Evolutionary conservation across 1,284 basidiomycete genomes (phyloP).

Genomic region (Tausonia pullulans): DNA sequence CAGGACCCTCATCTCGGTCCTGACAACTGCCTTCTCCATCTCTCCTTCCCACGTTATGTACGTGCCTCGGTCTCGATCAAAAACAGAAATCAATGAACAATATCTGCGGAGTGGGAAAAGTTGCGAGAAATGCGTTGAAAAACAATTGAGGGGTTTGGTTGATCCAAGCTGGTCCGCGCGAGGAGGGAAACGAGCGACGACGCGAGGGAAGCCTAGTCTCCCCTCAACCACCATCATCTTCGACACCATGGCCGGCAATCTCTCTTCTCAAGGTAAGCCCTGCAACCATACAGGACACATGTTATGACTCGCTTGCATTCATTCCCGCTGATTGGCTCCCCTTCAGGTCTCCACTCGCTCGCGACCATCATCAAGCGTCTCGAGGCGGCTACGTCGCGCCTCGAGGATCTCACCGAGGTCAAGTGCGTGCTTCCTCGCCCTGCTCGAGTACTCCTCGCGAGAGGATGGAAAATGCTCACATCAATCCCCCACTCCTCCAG

Average conservation of each 20-base stretch:
- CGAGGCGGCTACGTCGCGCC: slow-evolving; percentile 84
- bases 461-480: not conserved
- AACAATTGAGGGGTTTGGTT: not conserved
- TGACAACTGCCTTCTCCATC: too few relatives aligned
- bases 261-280: not conserved
- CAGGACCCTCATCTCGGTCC: too few relatives aligned
- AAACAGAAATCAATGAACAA: too few relatives aligned
- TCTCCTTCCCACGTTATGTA: too few relatives aligned
- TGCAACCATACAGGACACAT: too few relatives aligned
- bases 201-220: too few relatives aligned
- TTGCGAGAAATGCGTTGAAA: too few relatives aligned
- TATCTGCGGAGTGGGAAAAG: too few relatives aligned
- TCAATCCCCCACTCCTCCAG: not conserved
- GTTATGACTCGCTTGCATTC: too few relatives aligned
- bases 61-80: too few relatives aligned
- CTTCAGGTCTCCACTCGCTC: slow-evolving; percentile 35
- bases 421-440: slow-evolving; percentile 24
- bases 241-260: not conserved
- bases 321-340: not conserved
- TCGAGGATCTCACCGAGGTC: slow-evolving; percentile 74
- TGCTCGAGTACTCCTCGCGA: slow-evolving; percentile 21
- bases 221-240: not conserved
- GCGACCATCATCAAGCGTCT: slow-evolving; percentile 37
- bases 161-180: not conserved
- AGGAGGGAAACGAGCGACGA: too few relatives aligned